phyloP scores from a whole-genome alignment of 352 stramenopile genomes.

The Elongisporangium undulatum region DNA sequence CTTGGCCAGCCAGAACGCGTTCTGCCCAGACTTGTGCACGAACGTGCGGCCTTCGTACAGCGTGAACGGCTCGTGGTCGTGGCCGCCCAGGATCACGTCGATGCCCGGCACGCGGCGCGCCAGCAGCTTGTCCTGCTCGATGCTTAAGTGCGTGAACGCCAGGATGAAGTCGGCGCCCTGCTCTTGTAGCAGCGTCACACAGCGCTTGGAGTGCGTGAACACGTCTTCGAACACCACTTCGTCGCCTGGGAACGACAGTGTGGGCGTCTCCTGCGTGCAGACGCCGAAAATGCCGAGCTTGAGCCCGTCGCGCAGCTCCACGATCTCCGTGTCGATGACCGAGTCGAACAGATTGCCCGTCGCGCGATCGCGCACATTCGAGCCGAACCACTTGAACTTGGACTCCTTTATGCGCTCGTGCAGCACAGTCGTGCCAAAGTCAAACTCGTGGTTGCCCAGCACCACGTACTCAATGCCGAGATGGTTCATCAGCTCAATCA shows the following conservation, averaged over 20 bases:
- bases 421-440: slow-evolving; percentile 56
- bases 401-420: slow-evolving; percentile 49
- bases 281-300: slow-evolving; percentile 71
- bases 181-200: slow-evolving; percentile 51
- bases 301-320: slow-evolving; percentile 40
- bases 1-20: slow-evolving; percentile 80
- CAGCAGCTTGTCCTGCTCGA: slow-evolving; percentile 70
- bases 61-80: slow-evolving; percentile 91
- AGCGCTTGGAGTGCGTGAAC: slow-evolving; percentile 38
- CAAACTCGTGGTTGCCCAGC: slow-evolving; percentile 79
- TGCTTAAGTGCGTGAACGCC: slow-evolving; percentile 79
- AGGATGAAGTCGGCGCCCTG: slow-evolving; percentile 81
- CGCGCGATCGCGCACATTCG: slow-evolving; percentile 49
- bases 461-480: slow-evolving; percentile 71
- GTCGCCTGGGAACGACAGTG: slow-evolving; percentile 21
- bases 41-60: slow-evolving; percentile 77
- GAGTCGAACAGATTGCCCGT: slow-evolving; percentile 27
- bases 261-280: slow-evolving; percentile 59
- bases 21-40: slow-evolving; percentile 89
- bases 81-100: slow-evolving; percentile 85
- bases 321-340: slow-evolving; percentile 49
- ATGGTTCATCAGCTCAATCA: slow-evolving; percentile 77
- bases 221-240: slow-evolving; percentile 50
- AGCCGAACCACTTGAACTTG: slow-evolving; percentile 71
- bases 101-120: slow-evolving; percentile 61